phyloP scores from a whole-genome alignment of 257 asterid genomes.

The Osmanthus fragrans region DNA sequence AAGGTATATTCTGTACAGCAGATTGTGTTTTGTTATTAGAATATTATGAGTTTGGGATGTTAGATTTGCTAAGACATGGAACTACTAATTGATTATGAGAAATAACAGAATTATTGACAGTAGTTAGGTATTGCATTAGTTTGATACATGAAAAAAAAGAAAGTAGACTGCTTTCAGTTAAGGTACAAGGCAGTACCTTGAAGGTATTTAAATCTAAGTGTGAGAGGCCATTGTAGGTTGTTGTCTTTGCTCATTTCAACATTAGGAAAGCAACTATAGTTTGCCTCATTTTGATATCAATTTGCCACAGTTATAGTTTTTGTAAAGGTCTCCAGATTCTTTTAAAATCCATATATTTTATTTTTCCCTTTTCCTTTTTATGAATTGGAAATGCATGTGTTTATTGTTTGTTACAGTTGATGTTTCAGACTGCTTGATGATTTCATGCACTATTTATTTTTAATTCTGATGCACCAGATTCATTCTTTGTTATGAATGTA shows the following conservation, averaged over 20 bases:
- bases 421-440: neutral
- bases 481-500: neutral
- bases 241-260: neutral
- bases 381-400: neutral
- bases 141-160: neutral
- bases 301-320: neutral
- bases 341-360: neutral
- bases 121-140: neutral
- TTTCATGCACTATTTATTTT: neutral
- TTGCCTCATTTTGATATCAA: neutral
- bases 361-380: neutral
- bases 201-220: neutral
- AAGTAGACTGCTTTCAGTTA: neutral
- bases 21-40: neutral
- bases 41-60: neutral
- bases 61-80: neutral
- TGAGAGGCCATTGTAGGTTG: neutral
- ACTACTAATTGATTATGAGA: neutral
- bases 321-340: neutral
- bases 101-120: neutral
- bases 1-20: neutral
- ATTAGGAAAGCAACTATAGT: neutral
- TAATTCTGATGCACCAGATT: neutral
- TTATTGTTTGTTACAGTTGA: neutral
- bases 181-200: neutral